phyloP scores from a whole-genome alignment of 495 filamentous ascomycete genomes.

The Aspergillus haitiensis region DNA sequence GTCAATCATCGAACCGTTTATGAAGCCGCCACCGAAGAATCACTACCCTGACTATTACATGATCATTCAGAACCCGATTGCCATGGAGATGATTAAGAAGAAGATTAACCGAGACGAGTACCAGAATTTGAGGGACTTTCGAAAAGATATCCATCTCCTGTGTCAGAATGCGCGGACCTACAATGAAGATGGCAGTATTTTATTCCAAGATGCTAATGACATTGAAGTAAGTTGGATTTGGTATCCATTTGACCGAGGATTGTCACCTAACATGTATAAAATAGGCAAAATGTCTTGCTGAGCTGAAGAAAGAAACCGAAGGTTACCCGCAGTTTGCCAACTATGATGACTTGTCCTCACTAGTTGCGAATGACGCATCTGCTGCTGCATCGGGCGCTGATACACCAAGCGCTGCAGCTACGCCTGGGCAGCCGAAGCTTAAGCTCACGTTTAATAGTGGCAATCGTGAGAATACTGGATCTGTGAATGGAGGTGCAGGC shows the following conservation, averaged over 20 bases:
- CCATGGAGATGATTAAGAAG: constrained; percentile 87
- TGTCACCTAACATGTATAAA: constrained; percentile 32
- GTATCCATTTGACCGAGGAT: constrained; percentile 1
- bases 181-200: constrained; percentile 89
- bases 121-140: constrained; percentile 73
- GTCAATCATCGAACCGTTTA: constrained; percentile 88
- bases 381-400: constrained; percentile 65
- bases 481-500: constrained; percentile 26
- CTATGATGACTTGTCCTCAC: constrained; percentile 58
- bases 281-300: constrained; percentile 65
- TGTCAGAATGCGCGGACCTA: constrained; percentile 90
- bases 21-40: constrained; percentile 83
- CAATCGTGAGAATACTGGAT: constrained; percentile 36
- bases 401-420: constrained; percentile 63
- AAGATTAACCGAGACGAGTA: constrained; percentile 96
- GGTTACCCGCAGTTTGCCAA: constrained; percentile 71
- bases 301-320: constrained; percentile 68
- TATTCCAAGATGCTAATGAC: constrained; percentile 87
- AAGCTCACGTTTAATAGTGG: constrained; percentile 57
- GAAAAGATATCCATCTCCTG: constrained; percentile 76
- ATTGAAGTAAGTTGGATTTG: constrained; percentile 72
- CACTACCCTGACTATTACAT: constrained; percentile 92
- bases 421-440: constrained; percentile 57
- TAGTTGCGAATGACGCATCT: constrained; percentile 59
- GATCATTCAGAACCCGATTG: constrained; percentile 87